Base-by-base conservation (phyloP, 1,284 basidiomycete species). In the Ganoderma lucidum region DNA sequence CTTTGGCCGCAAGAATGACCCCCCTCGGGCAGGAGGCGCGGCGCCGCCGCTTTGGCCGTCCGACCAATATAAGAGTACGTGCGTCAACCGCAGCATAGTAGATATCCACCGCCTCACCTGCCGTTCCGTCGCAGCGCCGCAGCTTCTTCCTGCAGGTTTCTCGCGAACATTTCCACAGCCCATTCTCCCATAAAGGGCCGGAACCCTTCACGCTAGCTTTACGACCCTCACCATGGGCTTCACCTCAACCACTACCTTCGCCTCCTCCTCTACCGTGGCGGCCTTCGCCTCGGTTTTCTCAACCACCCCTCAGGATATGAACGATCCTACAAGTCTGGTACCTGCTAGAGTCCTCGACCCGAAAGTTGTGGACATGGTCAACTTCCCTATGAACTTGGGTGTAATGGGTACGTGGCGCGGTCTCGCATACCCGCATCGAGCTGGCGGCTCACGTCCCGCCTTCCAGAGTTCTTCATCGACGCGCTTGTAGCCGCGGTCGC, bases 361-460 rank as follows among this genome's bases (percentile, higher is more conserved):
- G 15, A 64, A 60, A 37, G 61, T 72, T n/a, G 19, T 62, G 30
- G 51, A 69, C 51, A 64, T 75, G 64, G 55, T 73, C 59, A 62
- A 41, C 32, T 59, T 63, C 35, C 66, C 53, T 23, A 19, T 71
- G 4, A 63, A 48, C 28, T 55, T 42, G n/a, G 69, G 83, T 14
- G 76, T 91, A 71, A 83, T 88, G 62, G 88, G 89, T 90, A 76
- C 62, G 87, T 83, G 63, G 28, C 39, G 65, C 23, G 62, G n/a
- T 44, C 32, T 44, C 42, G 9, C 23, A 1, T n/a, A 41, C 15
- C n/a, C 17, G 30, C 30, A 19, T 66, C 60, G 62, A 58, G 56
- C 8, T 35, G 6, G n/a, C n/a, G 35, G 42, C 41, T 32, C 8
- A 64, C 41, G 55, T 60, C 58, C 51, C 9, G 55, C 32, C 62